Evolutionary conservation across 2,329 filamentous ascomycete genomes (phyloP).

Genomic region (Blumeriella jaapii): DNA sequence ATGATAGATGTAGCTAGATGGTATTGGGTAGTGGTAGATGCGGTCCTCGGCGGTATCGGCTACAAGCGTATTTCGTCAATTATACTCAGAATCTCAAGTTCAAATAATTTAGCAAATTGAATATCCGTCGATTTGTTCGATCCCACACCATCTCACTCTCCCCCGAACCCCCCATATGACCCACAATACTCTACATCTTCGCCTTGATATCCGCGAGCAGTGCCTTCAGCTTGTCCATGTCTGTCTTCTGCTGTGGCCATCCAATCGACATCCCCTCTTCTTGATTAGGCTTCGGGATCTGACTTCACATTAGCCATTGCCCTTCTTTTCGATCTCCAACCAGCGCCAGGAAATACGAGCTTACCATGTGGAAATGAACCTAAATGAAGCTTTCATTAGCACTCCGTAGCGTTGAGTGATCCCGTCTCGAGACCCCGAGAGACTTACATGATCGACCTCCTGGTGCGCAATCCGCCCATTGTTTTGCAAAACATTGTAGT

Average conservation of each 20-base stretch:
- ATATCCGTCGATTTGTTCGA: no score
- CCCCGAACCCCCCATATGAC: not conserved
- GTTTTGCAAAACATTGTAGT: constrained; percentile 96
- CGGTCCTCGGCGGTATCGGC: not conserved
- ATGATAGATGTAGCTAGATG: no score
- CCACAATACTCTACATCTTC: constrained; percentile 54
- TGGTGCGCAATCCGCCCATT: constrained; percentile 90
- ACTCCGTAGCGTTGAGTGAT: not conserved
- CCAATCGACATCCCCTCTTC: constrained; percentile 65
- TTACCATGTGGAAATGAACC: constrained; percentile 90
- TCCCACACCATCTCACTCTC: no score
- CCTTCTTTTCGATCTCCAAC: not conserved
- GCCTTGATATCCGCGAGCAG: constrained; percentile 75
- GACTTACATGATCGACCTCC: constrained; percentile 74
- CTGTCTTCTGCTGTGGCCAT: constrained; percentile 66
- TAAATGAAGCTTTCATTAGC: constrained; percentile 25
- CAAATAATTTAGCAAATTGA: no score
- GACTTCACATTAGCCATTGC: constrained; percentile 7
- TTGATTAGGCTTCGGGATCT: constrained; percentile 91
- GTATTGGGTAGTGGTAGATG: constrained; percentile 3
- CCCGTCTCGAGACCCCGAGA: not conserved
- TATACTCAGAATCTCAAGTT: no score
- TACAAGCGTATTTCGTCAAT: no score
- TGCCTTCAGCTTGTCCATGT: constrained; percentile 76
- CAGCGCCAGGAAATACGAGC: constrained; percentile 13